Conservation (phyloP, 257 asterid species). For the Vinca minor region DNA sequence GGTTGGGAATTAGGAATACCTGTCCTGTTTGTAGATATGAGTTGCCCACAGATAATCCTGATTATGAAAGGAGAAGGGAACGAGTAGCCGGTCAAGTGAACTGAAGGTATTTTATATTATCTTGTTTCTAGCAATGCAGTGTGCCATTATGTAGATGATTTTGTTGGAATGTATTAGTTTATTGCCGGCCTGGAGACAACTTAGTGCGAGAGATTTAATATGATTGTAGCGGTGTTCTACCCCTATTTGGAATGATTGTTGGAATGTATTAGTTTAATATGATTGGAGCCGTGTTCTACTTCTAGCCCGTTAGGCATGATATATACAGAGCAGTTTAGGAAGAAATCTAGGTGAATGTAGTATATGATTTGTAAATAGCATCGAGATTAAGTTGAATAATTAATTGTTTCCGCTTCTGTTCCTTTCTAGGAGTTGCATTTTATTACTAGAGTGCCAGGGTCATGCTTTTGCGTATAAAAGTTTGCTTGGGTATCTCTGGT, state of each 20-base stretch:
- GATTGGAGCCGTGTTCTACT: no score
- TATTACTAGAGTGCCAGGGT: neutral
- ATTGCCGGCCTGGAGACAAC: neutral
- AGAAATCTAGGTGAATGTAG: neutral
- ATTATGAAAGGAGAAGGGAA: conserved; percentile 38
- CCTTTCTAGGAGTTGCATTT: neutral
- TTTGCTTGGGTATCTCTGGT: no score
- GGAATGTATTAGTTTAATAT: no score
- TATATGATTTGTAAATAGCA: neutral
- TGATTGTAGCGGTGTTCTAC: no score
- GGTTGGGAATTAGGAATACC: conserved; percentile 54
- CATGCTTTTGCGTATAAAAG: no score
- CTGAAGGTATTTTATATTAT: conserved; percentile 19
- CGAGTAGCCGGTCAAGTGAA: conserved; percentile 16
- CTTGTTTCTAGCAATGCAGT: neutral
- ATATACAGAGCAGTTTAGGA: neutral
- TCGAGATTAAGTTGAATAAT: neutral
- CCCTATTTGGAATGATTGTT: no score
- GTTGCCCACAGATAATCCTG: conserved; percentile 59
- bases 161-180: neutral
- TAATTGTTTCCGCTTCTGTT: neutral
- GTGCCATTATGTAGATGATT: neutral
- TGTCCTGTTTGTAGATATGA: conserved; percentile 65
- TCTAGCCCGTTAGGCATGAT: no score
- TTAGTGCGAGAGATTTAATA: neutral